These are phyloP conservation scores for Dactylonectria estremocensis DNA, from an alignment of 2,329 filamentous ascomycete genomes.

Conservation along the genomic window DNA sequence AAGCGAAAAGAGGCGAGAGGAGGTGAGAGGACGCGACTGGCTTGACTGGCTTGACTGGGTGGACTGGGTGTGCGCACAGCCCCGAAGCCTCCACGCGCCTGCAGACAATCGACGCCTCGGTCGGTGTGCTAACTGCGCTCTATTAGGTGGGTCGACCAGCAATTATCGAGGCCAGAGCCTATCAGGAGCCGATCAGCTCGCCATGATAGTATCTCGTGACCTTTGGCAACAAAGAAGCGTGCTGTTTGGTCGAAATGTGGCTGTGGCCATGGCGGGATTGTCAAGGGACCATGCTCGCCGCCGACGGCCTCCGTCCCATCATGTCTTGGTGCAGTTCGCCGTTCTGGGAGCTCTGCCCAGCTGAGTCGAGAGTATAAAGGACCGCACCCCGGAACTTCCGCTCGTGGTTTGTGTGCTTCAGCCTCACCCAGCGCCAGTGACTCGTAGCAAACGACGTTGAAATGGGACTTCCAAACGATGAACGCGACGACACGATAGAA, in stretches of 20 bases:
- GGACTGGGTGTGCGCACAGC: conserved; percentile 43
- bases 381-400: conserved; percentile 36
- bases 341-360: conserved; percentile 20
- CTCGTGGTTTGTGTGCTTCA: conserved; percentile 29
- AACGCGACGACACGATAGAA: conserved; percentile 47
- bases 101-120: conserved; percentile 35
- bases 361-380: conserved; percentile 44
- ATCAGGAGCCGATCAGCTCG: conserved; percentile 46
- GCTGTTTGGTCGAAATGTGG: conserved; percentile 44
- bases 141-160: conserved; percentile 39
- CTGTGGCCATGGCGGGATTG: conserved; percentile 42
- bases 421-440: conserved; percentile 39
- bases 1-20: conserved; percentile 9
- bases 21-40: conserved; percentile 21
- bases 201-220: conserved; percentile 25
- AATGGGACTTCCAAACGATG: conserved; percentile 45
- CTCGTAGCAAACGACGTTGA: conserved; percentile 40
- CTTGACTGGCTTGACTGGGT: not conserved
- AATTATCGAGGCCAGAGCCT: conserved; percentile 36
- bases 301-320: conserved; percentile 41
- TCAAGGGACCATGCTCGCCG: conserved; percentile 40
- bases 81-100: conserved; percentile 35
- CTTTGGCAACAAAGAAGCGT: conserved; percentile 42
- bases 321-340: conserved; percentile 25
- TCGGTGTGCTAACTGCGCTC: conserved; percentile 21